phyloP scores from a whole-genome alignment of 2,329 filamentous ascomycete species.

The Hymenoscyphus albidus region DNA sequence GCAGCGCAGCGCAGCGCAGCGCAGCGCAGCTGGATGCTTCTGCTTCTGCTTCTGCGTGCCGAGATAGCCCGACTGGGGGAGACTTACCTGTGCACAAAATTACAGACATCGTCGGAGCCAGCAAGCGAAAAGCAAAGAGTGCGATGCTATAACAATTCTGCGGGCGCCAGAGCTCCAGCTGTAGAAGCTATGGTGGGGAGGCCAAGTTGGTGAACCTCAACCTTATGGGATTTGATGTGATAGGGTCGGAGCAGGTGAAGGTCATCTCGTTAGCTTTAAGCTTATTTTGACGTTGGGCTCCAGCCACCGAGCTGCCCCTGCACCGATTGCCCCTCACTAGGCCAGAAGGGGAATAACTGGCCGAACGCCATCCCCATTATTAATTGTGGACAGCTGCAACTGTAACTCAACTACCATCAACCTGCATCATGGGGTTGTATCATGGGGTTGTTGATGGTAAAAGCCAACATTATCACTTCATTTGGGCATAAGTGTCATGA shows the following conservation, averaged over 20 bases:
- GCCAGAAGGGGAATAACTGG: background rate
- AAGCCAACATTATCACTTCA: background rate
- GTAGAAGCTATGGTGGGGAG: background rate
- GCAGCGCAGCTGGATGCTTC: background rate
- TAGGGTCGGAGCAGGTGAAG: background rate
- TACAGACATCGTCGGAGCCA: slow-evolving; percentile 24
- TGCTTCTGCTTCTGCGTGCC: background rate
- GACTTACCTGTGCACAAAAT: slow-evolving; percentile 30
- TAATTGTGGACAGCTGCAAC: background rate
- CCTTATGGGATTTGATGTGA: background rate
- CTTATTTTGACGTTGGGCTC: no score
- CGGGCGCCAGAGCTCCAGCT: background rate
- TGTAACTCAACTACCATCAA: background rate
- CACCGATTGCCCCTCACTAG: background rate
- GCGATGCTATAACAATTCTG: background rate
- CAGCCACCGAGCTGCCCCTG: background rate
- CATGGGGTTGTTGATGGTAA: background rate
- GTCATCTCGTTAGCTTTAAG: background rate
- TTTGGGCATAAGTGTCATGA: background rate
- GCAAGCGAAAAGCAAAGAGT: background rate
- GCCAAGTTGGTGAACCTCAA: no score
- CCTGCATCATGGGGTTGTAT: background rate
- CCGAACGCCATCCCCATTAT: background rate
- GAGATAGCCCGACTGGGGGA: background rate
- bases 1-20: background rate